Evolutionary conservation across 306 rosid genomes (phyloP), one percentile per base, ranked within the genome.

Genomic region (Mimosa pudica): DNA sequence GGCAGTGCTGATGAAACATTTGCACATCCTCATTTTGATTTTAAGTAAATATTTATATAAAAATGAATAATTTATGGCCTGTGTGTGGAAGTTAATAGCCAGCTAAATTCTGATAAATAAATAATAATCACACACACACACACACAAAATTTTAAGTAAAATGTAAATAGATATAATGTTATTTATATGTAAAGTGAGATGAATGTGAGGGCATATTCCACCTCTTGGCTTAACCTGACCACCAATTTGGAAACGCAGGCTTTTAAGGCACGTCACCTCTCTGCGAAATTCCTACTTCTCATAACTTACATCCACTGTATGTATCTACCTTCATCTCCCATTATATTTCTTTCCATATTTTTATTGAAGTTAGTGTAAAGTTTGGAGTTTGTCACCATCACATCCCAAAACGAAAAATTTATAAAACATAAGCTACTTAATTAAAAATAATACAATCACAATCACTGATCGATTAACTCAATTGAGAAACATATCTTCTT

Each of bases 181-280:
- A 57, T n/a, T 58, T 6, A 57, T n/a, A 2, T 20, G 16, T 4
- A 60, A 48, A 48, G 52, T 11, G 52, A 49, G 55, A 49, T 41
- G 49, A 67, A 67, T 35, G 51, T 41, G 61, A 17, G 61, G 61
- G 9, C 2, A 49, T 2, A 16, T 0, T 10, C 7, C 72, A 17
- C 49, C 32, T 45, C 49, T 38, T 67, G 24, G 1, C 32, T 67
- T 32, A 33, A 7, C 16, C 71, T 8, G 14, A 14, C 49, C 48
- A 24, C 6, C 7, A 45, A 41, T 67, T 41, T 41, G 6, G 8
- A 17, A 11, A 17, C 8, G 11, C 32, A 67, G 51, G 49, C 72
- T 68, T 67, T n/a, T 10, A 68, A 47, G 73, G 52, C 73, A 68
- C 73, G 52, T 41, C 51, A 33, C 69, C 60, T n/a, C 44, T 35